A percentile compares a stretch with the other conserved stretches of the same genome.
These are phyloP conservation scores for Blastocrithidia nonstop DNA, from an alignment of 208 protist species.

Conservation along the genomic window DNA sequence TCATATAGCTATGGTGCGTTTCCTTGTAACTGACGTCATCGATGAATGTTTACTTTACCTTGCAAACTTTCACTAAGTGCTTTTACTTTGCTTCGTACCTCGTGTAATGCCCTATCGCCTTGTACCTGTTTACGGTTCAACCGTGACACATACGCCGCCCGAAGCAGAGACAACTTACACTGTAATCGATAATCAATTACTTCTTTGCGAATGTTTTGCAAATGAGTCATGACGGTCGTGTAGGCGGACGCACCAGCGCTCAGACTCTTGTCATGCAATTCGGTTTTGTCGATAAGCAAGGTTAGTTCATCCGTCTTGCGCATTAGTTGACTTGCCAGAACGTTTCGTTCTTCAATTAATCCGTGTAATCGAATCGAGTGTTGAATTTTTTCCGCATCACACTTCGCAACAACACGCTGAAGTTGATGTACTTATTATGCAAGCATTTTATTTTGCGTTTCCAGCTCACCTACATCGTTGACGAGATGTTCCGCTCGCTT, in stretches of 20 bases:
- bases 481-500: slow-evolving; percentile 48
- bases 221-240: slow-evolving; percentile 69
- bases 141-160: slow-evolving; percentile 67
- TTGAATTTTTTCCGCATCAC: slow-evolving; percentile 77
- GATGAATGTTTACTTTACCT: slow-evolving; percentile 96
- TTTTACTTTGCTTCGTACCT: slow-evolving; percentile 80
- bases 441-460: slow-evolving; percentile 35
- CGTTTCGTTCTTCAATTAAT: slow-evolving; percentile 93
- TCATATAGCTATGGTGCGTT: slow-evolving; percentile 90
- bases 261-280: slow-evolving; percentile 89
- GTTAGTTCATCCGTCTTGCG: slow-evolving; percentile 95
- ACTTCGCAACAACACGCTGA: slow-evolving; percentile 89
- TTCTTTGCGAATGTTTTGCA: slow-evolving; percentile 76
- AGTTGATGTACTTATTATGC: slow-evolving; percentile 84
- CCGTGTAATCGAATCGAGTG: slow-evolving; percentile 86
- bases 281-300: slow-evolving; percentile 95
- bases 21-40: slow-evolving; percentile 95
- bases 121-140: slow-evolving; percentile 79
- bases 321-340: slow-evolving; percentile 93
- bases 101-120: slow-evolving; percentile 85
- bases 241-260: slow-evolving; percentile 93
- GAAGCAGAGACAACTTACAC: slow-evolving; percentile 64
- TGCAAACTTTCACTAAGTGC: slow-evolving; percentile 94
- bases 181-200: slow-evolving; percentile 87
- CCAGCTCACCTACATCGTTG: slow-evolving; percentile 39